Conservation (phyloP, 1,284 basidiomycete species). For the Cutaneotrichosporon cavernicola region DNA sequence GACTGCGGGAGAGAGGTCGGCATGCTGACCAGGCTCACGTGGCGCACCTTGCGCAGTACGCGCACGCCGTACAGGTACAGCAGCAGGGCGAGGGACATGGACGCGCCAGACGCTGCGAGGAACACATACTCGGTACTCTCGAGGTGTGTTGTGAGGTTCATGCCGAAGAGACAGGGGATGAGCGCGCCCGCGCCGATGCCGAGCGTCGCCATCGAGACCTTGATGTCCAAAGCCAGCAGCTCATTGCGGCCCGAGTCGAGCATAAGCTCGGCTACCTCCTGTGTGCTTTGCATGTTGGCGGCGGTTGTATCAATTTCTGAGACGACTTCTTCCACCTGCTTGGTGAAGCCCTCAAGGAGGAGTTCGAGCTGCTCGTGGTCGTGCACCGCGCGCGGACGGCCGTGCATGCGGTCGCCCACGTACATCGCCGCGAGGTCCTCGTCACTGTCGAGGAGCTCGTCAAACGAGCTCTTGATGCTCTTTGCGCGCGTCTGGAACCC, state of each 20-base stretch:
- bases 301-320: conserved; percentile 86
- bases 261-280: conserved; percentile 96
- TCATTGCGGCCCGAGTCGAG: conserved; percentile 94
- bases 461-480: conserved; percentile 82
- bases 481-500: conserved; percentile 86
- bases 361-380: conserved; percentile 94
- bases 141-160: conserved; percentile 68
- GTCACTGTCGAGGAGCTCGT: conserved; percentile 87
- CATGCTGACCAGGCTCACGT: conserved; percentile 38
- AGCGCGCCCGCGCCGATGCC: conserved; percentile 91
- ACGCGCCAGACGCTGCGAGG: conserved; percentile 42
- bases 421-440: conserved; percentile 93
- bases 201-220: conserved; percentile 91
- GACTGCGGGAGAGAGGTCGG: conserved; percentile 16
- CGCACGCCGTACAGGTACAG: conserved; percentile 46
- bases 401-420: conserved; percentile 73
- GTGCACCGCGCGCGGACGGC: conserved; percentile 59
- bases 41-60: conserved; percentile 45
- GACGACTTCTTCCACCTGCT: conserved; percentile 94
- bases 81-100: conserved; percentile 40
- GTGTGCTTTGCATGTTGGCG: conserved; percentile 91
- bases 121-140: conserved; percentile 54
- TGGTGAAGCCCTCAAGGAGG: conserved; percentile 86
- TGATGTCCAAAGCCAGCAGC: conserved; percentile 84
- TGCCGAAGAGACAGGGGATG: conserved; percentile 87